These are phyloP conservation scores for Plantago coronopus DNA, from an alignment of 305 asterid species.

Conservation along the genomic window DNA sequence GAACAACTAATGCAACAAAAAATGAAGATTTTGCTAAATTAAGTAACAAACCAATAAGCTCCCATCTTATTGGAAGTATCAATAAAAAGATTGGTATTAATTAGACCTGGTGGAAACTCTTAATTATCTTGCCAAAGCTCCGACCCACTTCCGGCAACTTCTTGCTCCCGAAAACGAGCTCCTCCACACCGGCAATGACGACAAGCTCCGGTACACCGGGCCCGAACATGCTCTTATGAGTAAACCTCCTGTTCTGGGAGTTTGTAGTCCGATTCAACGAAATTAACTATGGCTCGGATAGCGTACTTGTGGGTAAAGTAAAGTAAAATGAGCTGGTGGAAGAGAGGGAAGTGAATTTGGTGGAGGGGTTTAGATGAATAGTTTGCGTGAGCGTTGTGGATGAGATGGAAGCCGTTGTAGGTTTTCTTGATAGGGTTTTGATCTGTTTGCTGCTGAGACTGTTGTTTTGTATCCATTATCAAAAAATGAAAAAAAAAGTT, in stretches of 20 bases:
- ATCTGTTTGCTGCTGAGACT: too few relatives aligned
- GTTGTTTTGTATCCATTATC: too few relatives aligned
- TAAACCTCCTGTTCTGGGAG: constrained; percentile 38
- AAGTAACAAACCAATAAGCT: background rate
- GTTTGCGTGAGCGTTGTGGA: constrained; percentile 26
- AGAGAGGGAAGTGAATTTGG: constrained; percentile 36
- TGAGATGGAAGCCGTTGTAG: constrained; percentile 37
- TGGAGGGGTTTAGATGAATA: constrained; percentile 24
- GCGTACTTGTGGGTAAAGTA: constrained; percentile 37
- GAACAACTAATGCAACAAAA: background rate
- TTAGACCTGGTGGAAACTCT: constrained; percentile 98
- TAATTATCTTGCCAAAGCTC: constrained; percentile 78
- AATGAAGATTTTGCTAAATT: background rate
- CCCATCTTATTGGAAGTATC: too few relatives aligned
- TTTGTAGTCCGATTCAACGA: constrained; percentile 28
- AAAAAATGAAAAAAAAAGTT: too few relatives aligned
- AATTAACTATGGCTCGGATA: constrained; percentile 26
- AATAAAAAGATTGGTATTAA: too few relatives aligned
- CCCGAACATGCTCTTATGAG: constrained; percentile 72
- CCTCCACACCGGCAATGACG: constrained; percentile 81
- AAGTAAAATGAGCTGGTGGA: constrained; percentile 57
- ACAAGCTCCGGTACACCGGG: constrained; percentile 92
- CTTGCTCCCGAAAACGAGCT: constrained; percentile 80
- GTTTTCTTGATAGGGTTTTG: constrained; percentile 8
- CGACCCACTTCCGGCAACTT: constrained; percentile 84